Evolutionary conservation across 257 asterid genomes (phyloP), one percentile per base, ranked within the genome.

Genomic region (Euphrasia confusa): DNA sequence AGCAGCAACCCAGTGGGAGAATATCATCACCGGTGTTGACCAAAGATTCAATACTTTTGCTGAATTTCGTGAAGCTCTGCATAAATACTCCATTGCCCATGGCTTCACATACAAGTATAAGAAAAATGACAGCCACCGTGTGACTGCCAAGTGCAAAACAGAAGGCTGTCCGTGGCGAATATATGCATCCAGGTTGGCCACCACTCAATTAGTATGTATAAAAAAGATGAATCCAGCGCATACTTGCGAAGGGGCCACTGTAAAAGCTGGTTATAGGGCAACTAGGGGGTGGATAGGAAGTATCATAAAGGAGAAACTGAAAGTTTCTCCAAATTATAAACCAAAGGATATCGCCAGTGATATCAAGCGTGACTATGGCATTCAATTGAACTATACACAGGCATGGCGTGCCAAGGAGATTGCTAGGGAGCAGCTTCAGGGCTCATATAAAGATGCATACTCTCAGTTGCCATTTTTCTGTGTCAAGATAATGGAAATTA

Each of bases 321-420:
- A 84, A 72, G 85, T 78, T 71, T 87, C 92, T 72, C 99, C 96
- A 13, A 82, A 87, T 74, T 93, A 89, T 79, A 85, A 80, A 60
- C 99, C 99, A 1, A 93, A 89, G 82, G 97, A 93, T 69, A 93
- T 93, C 60, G 97, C 96, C 68, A 74, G 79, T 62, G 97, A 93
- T 64, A 93, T 93, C 72, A 75, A 89, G 71, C 96, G 96, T n/a
- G 97, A 93, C 69, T 93, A 93, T 75, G 99, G 97, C 72, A 89
- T 93, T 80, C 95, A 89, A 71, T 76, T 93, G 87, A 93, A 89
- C 80, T 89, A 89, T 77, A 86, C 96, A 1, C 99, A 89, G 71
- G 99, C 99, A 24, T 82, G 99, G 95, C 97, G 99, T 11, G 99
- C 99, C 60, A 92, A 92, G 79, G 99, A 92, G 82, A 87, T 89